These are phyloP conservation scores for Alternaria viburni DNA, from an alignment of 2,329 filamentous ascomycete species.

Conservation along the genomic window DNA sequence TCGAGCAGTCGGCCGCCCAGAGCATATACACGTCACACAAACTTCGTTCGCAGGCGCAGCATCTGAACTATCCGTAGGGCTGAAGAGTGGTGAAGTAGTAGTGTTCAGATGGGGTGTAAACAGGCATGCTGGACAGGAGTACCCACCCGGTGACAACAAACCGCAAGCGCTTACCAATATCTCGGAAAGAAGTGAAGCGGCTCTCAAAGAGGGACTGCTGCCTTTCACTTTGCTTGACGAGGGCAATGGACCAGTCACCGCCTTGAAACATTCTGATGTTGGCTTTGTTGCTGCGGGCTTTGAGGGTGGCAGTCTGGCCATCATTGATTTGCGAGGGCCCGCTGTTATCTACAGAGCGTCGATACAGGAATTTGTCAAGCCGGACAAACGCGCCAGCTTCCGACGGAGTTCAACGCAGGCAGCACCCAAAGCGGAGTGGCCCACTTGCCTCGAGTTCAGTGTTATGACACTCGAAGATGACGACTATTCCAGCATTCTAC, in stretches of 20 bases:
- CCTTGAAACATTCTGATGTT: constrained; percentile 84
- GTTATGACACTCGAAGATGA: constrained; percentile 91
- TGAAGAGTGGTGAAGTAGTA: constrained; percentile 81
- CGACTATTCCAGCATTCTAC: constrained; percentile 89
- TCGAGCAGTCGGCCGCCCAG: constrained; percentile 78
- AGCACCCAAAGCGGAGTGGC: constrained; percentile 68
- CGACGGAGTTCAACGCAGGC: constrained; percentile 60
- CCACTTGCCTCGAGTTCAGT: constrained; percentile 85
- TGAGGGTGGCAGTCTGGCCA: constrained; percentile 77
- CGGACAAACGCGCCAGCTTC: constrained; percentile 79
- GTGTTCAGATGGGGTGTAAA: constrained; percentile 91
- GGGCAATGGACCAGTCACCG: constrained; percentile 80
- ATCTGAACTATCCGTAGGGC: constrained; percentile 84
- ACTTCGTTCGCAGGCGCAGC: constrained; percentile 82
- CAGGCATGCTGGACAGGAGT: constrained; percentile 70
- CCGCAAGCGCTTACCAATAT: constrained; percentile 72
- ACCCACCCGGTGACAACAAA: constrained; percentile 57
- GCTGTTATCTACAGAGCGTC: constrained; percentile 78
- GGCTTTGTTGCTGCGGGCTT: constrained; percentile 91
- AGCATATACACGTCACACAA: constrained; percentile 76
- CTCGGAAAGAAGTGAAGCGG: constrained; percentile 71
- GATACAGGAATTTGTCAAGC: constrained; percentile 74
- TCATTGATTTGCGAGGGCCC: constrained; percentile 89
- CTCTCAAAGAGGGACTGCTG: constrained; percentile 78
- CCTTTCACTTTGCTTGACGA: constrained; percentile 83